These are phyloP conservation scores for Cryptomeria japonica DNA, from an alignment of 75 land plant genomes.

Conservation along the genomic window DNA sequence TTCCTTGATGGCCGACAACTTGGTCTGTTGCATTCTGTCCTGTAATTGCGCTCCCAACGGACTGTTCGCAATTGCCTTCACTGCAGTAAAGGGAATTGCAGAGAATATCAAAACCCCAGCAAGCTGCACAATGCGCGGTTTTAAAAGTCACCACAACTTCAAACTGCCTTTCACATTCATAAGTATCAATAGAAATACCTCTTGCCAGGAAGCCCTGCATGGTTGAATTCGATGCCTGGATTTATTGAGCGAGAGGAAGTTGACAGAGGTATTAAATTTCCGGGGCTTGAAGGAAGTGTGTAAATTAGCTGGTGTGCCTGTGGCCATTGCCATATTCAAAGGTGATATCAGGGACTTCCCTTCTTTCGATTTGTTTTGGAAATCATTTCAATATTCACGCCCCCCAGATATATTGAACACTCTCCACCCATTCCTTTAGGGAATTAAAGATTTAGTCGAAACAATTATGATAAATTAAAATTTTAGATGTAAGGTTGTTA, in stretches of 20 bases:
- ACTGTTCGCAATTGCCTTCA: conserved; percentile 91
- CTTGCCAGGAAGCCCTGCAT: conserved; percentile 3
- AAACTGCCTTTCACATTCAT: neutral
- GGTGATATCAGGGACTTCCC: too few species aligned
- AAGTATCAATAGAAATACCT: neutral
- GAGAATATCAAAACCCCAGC: conserved; percentile 91
- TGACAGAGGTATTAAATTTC: neutral
- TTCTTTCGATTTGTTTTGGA: too few species aligned
- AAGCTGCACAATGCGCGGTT: conserved; percentile 36
- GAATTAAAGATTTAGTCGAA: too few species aligned
- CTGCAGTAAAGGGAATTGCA: conserved; percentile 92
- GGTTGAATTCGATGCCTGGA: neutral
- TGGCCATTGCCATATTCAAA: neutral
- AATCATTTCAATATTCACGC: too few species aligned
- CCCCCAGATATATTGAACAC: too few species aligned
- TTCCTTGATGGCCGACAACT: conserved; percentile 42
- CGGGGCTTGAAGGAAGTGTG: neutral
- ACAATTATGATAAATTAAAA: too few species aligned
- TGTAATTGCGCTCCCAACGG: conserved; percentile 72
- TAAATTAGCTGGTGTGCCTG: neutral
- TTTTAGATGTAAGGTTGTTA: too few species aligned
- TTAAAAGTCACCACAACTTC: neutral
- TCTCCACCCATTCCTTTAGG: too few species aligned
- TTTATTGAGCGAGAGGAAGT: neutral
- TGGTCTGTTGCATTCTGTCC: conserved; percentile 63